Base-by-base conservation (phyloP, 2,329 filamentous ascomycete genomes). In the Fusarium sp. region DNA sequence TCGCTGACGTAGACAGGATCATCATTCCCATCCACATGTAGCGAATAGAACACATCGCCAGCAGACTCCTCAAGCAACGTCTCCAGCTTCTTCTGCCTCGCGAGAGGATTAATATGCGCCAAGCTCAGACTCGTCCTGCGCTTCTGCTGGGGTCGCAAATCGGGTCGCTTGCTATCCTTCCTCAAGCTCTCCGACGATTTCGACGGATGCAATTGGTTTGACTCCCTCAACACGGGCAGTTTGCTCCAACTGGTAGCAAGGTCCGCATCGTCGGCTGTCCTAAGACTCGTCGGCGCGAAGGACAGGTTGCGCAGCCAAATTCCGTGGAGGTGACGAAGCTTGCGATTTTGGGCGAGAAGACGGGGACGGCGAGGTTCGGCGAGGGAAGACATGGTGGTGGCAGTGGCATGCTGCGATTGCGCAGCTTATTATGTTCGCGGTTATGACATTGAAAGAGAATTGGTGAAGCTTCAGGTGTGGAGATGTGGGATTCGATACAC, bases 1-100 rank as follows among this genome's bases (percentile, higher is more conserved):
- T 98, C 95, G 75, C 94, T 97, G 72, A 97, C 87, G 77, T 97
- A 97, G n/a, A 97, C 81, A 0, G 95, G 94, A 17, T 93, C 90
- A 46, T 84, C 79, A 51, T 88, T 79, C 5, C 81, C 86, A 2
- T 87, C 82, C 45, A 90, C 87, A 77, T 97, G 94, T 51, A 97
- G 76, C 4, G 93, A 92, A 78, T 97, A 96, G 84, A 97, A 97
- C 17, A 90, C 89, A 79, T 97, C 92, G n/a, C 90, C 93, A 79
- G 96, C 89, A 51, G 88, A 85, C 71, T 84, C 87, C 52, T 89
- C 88, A 27, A 92, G 87, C 9, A 92, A 86, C 68, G 90, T 85
- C 77, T 96, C 92, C 41, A 97, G 82, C 75, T 89, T 90, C 78
- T 88, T 89, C 81, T 97, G 94, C 55, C 93, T 79, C 25, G 82